Conservation (phyloP, 2,329 filamentous ascomycete species). For the Talaromyces pinophilus region DNA sequence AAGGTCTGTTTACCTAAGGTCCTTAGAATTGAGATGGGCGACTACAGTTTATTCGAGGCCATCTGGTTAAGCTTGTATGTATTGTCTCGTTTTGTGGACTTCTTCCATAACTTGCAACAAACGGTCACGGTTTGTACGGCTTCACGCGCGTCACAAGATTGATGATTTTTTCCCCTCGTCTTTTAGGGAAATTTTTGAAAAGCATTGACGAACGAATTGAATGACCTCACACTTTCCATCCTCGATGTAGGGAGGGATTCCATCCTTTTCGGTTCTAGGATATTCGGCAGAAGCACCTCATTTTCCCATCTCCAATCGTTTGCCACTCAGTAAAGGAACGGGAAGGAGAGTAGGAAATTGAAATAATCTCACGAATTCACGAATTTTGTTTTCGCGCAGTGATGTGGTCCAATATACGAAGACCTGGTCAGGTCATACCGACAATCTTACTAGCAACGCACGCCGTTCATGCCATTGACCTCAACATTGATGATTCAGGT, state of each 20-base stretch:
- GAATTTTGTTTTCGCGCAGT: too few species aligned
- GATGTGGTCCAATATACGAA: constrained; percentile 2
- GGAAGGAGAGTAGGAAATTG: neutral
- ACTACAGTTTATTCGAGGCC: neutral
- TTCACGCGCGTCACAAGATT: neutral
- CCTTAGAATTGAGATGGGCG: too few species aligned
- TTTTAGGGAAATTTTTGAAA: neutral
- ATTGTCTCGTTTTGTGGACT: neutral
- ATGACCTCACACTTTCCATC: neutral
- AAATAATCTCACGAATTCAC: neutral
- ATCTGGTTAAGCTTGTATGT: neutral
- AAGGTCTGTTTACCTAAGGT: neutral
- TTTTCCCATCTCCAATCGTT: neutral
- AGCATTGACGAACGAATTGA: neutral
- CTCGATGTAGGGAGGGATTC: neutral
- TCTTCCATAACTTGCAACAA: neutral
- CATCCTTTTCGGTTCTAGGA: neutral
- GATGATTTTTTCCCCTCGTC: neutral
- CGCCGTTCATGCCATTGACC: constrained; percentile 23
- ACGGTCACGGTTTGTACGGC: neutral
- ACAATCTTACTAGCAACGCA: constrained; percentile 19
- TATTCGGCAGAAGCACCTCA: too few species aligned
- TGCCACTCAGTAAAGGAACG: neutral
- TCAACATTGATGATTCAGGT: constrained; percentile 24
- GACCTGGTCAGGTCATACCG: neutral